Evolutionary conservation across 1,284 basidiomycete genomes (phyloP), one percentile per base, ranked within the genome.

Genomic region (Athelia sp.): DNA sequence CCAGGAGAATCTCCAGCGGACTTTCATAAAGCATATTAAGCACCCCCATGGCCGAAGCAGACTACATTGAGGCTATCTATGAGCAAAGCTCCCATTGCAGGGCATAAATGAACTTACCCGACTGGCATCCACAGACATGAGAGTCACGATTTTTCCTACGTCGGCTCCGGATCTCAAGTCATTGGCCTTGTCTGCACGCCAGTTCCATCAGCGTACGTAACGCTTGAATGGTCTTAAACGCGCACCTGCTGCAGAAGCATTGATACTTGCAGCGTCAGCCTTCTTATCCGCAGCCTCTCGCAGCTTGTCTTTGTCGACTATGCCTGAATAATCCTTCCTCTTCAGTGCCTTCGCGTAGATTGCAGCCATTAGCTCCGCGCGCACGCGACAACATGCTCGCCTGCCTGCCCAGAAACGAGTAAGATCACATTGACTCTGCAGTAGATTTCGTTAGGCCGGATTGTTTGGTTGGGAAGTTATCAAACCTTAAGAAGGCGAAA

Each of bases 271-370:
- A 21, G 36, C 59, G 61, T 0, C 56, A 52, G 13, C 58, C 62
- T 31, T 50, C 63, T 19, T 54, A 47, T 10, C 54, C 54, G 4
- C 52, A 51, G 1, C 54, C 52, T 34, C 53, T 57, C 2, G 46
- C 10, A 31, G 11, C 45, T 74, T 74, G 26, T 76, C 73, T 58
- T 71, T 79, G 43, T 81, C 75, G 1, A 89, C 70, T 21, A 92
- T 74, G 0, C 92, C 93, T 0, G 88, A 88, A 50, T 86, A 85
- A 63, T 97, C 93, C 61, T 84, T 87, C 22, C 92, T 74, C 62
- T 87, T 87, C 36, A 97, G 71, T 0, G 93, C 86, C 65, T 97
- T 97, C 64, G 93, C 88, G 60, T 95, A 98, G 48, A 97, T 88
- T 0, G 87, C 74, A 0, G 87, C 78, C 75, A 88, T 92, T 13